Evolutionary conservation across 257 asterid genomes (phyloP).

Genomic region (Fraxinus anomala): DNA sequence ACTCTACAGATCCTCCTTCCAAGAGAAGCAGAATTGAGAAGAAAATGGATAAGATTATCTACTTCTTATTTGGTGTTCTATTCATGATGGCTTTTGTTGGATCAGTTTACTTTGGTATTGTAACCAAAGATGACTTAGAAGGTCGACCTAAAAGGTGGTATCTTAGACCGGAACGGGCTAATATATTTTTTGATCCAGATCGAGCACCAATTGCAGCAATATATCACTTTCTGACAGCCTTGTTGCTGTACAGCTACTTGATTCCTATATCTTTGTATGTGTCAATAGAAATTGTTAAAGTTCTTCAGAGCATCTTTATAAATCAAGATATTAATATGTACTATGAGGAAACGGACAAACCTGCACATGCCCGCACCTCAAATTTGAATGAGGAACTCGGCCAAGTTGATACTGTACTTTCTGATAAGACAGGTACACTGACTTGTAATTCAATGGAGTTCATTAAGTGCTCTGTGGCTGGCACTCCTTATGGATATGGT

Average conservation of each 20-base stretch:
- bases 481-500: constrained; percentile 79
- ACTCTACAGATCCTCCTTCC: constrained; percentile 87
- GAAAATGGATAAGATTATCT: constrained; percentile 84
- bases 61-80: constrained; percentile 68
- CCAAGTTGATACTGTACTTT: constrained; percentile 84
- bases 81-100: constrained; percentile 65
- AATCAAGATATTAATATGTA: constrained; percentile 80
- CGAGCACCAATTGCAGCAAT: constrained; percentile 72
- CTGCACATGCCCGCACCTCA: constrained; percentile 91
- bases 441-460: constrained; percentile 97
- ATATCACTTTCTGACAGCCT: constrained; percentile 72
- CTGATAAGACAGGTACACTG: constrained; percentile 91
- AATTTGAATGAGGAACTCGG: constrained; percentile 91
- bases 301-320: constrained; percentile 85
- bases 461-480: constrained; percentile 84
- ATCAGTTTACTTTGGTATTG: constrained; percentile 73
- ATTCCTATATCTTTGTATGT: constrained; percentile 89
- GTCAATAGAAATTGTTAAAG: constrained; percentile 84
- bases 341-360: constrained; percentile 82
- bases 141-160: constrained; percentile 75
- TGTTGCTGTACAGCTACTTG: constrained; percentile 70
- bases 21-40: constrained; percentile 88
- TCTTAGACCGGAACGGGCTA: constrained; percentile 51
- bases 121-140: constrained; percentile 57
- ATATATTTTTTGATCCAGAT: constrained; percentile 67